Evolutionary conservation across 805 yeast species (phyloP).

Genomic region (Kregervanrija fluxuum): DNA sequence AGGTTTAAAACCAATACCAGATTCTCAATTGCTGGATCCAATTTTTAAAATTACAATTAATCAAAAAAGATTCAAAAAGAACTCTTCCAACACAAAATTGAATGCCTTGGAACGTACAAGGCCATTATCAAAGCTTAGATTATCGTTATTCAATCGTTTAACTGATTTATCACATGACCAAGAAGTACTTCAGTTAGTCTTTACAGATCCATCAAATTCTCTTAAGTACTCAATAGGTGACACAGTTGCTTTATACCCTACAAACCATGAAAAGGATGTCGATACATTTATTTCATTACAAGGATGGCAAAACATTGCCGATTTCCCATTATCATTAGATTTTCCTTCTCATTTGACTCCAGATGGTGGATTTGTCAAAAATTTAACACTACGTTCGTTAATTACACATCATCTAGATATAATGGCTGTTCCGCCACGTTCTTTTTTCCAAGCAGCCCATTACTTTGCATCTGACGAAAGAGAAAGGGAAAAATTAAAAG

Average conservation of each 20-base stretch:
- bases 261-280: constrained; percentile 59
- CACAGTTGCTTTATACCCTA: constrained; percentile 67
- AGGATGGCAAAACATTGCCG: constrained; percentile 69
- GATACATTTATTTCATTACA: constrained; percentile 59
- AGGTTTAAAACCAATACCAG: constrained; percentile 4
- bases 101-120: too few species aligned
- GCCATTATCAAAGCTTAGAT: too few species aligned
- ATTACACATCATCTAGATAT: constrained; percentile 78
- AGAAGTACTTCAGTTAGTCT: constrained; percentile 65
- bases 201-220: constrained; percentile 27
- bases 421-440: constrained; percentile 72
- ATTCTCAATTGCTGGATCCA: constrained; percentile 3
- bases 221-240: constrained; percentile 68
- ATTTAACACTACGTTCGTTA: constrained; percentile 63
- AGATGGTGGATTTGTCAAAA: constrained; percentile 56
- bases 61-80: constrained; percentile 13
- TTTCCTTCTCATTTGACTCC: constrained; percentile 19
- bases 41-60: constrained; percentile 1
- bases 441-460: constrained; percentile 68
- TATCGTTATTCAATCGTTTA: too few species aligned
- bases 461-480: constrained; percentile 71
- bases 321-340: constrained; percentile 39
- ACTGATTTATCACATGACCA: constrained; percentile 55
- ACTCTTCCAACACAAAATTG: not conserved
- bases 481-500: constrained; percentile 68